phyloP scores from a whole-genome alignment of 1,284 basidiomycete genomes.

The Vanrija sp. region DNA sequence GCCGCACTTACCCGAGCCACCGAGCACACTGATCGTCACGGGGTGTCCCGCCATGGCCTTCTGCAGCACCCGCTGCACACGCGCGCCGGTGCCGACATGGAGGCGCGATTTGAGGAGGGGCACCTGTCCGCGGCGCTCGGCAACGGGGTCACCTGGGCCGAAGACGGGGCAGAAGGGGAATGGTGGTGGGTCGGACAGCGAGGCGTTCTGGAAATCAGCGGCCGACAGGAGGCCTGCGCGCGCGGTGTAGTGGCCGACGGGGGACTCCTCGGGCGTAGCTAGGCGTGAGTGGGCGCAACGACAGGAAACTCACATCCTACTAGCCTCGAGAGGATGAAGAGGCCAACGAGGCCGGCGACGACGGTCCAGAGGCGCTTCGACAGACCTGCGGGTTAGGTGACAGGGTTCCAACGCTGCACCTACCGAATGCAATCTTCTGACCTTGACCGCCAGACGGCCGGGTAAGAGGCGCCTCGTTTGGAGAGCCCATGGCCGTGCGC shows the following conservation, averaged over 20 bases:
- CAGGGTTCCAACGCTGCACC: constrained; percentile 7
- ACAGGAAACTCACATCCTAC: constrained; percentile 49
- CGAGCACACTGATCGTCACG: constrained; percentile 83
- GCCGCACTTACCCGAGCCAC: constrained; percentile 75
- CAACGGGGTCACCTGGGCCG: constrained; percentile 73
- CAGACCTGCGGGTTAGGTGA: constrained; percentile 23
- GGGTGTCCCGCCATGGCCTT: constrained; percentile 80
- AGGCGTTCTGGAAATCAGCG: constrained; percentile 50
- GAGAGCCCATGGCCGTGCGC: no score
- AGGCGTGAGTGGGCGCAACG: background rate
- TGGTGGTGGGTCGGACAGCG: constrained; percentile 60
- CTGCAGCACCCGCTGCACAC: constrained; percentile 76
- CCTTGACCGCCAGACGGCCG: no score
- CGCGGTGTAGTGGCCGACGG: constrained; percentile 12
- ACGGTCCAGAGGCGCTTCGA: constrained; percentile 63
- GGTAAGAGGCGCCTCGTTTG: no score
- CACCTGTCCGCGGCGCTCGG: constrained; percentile 68
- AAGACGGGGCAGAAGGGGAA: constrained; percentile 87
- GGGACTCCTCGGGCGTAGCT: background rate
- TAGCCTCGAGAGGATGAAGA: constrained; percentile 63
- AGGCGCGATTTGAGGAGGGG: constrained; percentile 71
- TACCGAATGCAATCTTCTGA: background rate
- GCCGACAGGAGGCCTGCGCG: constrained; percentile 12
- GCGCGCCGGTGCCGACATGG: constrained; percentile 73
- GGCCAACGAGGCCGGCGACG: constrained; percentile 57